phyloP scores from a whole-genome alignment of 352 stramenopile genomes.

The Peronospora farinosa region DNA sequence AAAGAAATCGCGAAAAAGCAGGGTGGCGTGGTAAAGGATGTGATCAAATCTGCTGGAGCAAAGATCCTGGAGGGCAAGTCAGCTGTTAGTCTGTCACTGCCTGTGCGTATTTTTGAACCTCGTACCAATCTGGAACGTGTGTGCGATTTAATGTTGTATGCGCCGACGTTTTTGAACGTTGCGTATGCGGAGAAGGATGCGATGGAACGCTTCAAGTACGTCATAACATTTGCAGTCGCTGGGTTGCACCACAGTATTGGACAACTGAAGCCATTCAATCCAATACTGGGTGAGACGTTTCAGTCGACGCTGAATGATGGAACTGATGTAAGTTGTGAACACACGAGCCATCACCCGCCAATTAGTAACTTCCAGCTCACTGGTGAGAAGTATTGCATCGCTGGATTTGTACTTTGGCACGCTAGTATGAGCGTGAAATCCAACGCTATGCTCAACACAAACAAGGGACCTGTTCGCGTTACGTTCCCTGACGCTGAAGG shows the following conservation, averaged over 20 bases:
- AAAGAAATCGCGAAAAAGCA: slow-evolving; percentile 85
- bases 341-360: slow-evolving; percentile 81
- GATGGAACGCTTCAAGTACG: slow-evolving; percentile 75
- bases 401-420: slow-evolving; percentile 67
- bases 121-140: slow-evolving; percentile 76
- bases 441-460: slow-evolving; percentile 77
- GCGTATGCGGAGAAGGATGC: slow-evolving; percentile 55
- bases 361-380: slow-evolving; percentile 82
- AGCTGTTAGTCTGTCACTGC: slow-evolving; percentile 75
- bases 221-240: slow-evolving; percentile 70
- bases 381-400: slow-evolving; percentile 65
- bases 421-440: slow-evolving; percentile 79
- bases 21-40: slow-evolving; percentile 76
- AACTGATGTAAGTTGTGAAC: slow-evolving; percentile 73
- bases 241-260: slow-evolving; percentile 75
- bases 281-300: slow-evolving; percentile 77
- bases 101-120: slow-evolving; percentile 81
- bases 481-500: slow-evolving; percentile 45
- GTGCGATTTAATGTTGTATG: slow-evolving; percentile 77
- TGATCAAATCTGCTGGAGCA: slow-evolving; percentile 69
- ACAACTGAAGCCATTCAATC: slow-evolving; percentile 83
- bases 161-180: slow-evolving; percentile 62
- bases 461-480: slow-evolving; percentile 68
- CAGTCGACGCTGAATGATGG: slow-evolving; percentile 69
- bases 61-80: slow-evolving; percentile 69